phyloP scores from a whole-genome alignment of 257 asterid species.

The Jacaranda copaia region DNA sequence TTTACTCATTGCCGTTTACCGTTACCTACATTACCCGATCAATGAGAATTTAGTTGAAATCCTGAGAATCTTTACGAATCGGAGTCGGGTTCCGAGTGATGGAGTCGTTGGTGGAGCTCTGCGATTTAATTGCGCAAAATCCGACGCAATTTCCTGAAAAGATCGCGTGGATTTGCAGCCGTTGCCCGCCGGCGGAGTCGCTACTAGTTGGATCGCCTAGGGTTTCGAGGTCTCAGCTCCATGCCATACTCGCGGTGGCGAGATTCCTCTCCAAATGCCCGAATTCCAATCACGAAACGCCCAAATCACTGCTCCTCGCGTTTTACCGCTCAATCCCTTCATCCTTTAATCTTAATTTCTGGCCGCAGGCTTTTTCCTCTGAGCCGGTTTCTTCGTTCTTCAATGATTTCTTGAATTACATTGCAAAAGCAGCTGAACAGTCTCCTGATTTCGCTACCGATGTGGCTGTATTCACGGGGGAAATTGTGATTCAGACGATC shows the following conservation, averaged over 20 bases:
- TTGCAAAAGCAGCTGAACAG: slow-evolving; percentile 62
- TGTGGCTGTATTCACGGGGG: slow-evolving; percentile 82
- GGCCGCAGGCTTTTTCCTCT: slow-evolving; percentile 84
- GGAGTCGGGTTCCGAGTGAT: slow-evolving; percentile 48
- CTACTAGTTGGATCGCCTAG: slow-evolving; percentile 77
- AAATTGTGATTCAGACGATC: slow-evolving; percentile 64
- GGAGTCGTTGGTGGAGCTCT: slow-evolving; percentile 89
- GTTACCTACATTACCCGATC: slow-evolving; percentile 36
- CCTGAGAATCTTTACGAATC: slow-evolving; percentile 30
- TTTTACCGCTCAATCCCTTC: slow-evolving; percentile 82
- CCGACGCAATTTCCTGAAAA: slow-evolving; percentile 72
- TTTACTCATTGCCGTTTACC: slow-evolving; percentile 16
- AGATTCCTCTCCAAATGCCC: slow-evolving; percentile 84
- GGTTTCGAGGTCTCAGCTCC: slow-evolving; percentile 88
- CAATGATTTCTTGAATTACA: slow-evolving; percentile 62
- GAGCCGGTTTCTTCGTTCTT: slow-evolving; percentile 74
- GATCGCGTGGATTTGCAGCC: slow-evolving; percentile 85
- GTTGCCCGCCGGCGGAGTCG: slow-evolving; percentile 86
- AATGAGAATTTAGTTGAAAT: slow-evolving; percentile 43
- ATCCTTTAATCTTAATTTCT: slow-evolving; percentile 65
- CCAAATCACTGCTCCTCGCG: slow-evolving; percentile 74
- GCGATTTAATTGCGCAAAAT: slow-evolving; percentile 77
- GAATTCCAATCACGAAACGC: slow-evolving; percentile 61
- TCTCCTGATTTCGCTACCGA: slow-evolving; percentile 73
- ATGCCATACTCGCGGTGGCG: slow-evolving; percentile 78